Evolutionary conservation across 176 grass and related monocot species (phyloP), one percentile per base, ranked within the genome.

Genomic region (Microstegium vimineum): DNA sequence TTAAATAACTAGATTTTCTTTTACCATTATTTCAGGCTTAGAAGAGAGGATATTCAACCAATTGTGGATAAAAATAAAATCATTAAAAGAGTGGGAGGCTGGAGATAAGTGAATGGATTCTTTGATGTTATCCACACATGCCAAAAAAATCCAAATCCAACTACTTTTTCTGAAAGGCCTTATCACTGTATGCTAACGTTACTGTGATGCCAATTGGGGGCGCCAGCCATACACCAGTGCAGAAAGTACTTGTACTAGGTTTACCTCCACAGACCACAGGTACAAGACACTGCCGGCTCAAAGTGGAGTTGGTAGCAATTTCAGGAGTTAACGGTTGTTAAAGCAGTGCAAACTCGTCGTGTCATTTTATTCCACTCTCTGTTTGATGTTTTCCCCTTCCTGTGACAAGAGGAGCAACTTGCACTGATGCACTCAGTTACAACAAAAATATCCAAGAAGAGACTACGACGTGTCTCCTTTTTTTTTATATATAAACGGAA

Each of bases 281-380:
- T 37, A 37, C 36, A 37, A 7, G 36, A 37, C 41, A 43, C 41
- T 0, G 45, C 4, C 45, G 16, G 1, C 5, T 25, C 43, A 27
- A 15, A 67, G 74, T 67, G 81, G 81, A 83, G 74, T 35, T 56
- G 66, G 80, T 56, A 42, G 57, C 45, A 45, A 22, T 71, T 52
- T 30, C 1, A 42, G 57, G 65, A 28, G 15, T 61, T 66, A 71
- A 45, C 41, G 36, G 51, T 26, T 65, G 38, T 11, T n/a, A 57
- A 31, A 1, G 40, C 31, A 51, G 67, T 64, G 59, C 81, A 56
- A 4, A 64, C 23, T 23, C 40, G 2, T 60, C 42, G 59, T 27
- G 26, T 0, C 8, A 66, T 74, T 79, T 83, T 5, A 4, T 23
- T 69, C n/a, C 32, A 47, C 43, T 62, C 46, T 77, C 32, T 32